Conservation (phyloP, 2,329 filamentous ascomycete species). For the Xylariaceae sp. region DNA sequence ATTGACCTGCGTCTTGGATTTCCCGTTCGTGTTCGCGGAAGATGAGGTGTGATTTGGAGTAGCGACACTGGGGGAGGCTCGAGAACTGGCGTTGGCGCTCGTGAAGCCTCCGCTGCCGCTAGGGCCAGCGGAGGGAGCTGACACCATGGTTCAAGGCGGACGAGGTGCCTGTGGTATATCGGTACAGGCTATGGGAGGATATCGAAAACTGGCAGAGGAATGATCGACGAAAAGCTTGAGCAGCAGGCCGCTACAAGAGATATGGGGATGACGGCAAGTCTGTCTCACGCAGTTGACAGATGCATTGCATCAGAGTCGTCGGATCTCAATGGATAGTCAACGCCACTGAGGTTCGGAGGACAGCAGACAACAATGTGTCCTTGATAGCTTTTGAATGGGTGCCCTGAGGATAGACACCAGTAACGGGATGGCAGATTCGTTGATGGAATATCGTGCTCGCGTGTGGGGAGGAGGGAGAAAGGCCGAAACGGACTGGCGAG, state of each 20-base stretch:
- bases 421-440: too few species aligned
- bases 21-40: constrained; percentile 30
- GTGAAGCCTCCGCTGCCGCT: constrained; percentile 34
- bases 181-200: not conserved
- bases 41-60: constrained; percentile 28
- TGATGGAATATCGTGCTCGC: too few species aligned
- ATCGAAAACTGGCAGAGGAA: not conserved
- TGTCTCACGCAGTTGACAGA: constrained; percentile 19
- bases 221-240: constrained; percentile 6
- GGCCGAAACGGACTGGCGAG: too few species aligned
- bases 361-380: too few species aligned
- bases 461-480: not conserved
- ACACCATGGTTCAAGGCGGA: constrained; percentile 31
- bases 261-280: constrained; percentile 11
- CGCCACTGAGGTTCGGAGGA: too few species aligned
- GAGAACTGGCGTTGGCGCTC: constrained; percentile 46
- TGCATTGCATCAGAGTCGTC: constrained; percentile 19
- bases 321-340: too few species aligned
- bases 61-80: constrained; percentile 47
- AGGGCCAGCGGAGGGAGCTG: constrained; percentile 34
- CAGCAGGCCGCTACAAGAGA: constrained; percentile 6
- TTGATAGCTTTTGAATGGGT: too few species aligned
- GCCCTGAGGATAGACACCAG: too few species aligned
- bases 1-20: constrained; percentile 50
- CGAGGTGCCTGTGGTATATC: constrained; percentile 4